Evolutionary conservation across 2,329 filamentous ascomycete species (phyloP).

Genomic region (Cryphonectria radicalis): DNA sequence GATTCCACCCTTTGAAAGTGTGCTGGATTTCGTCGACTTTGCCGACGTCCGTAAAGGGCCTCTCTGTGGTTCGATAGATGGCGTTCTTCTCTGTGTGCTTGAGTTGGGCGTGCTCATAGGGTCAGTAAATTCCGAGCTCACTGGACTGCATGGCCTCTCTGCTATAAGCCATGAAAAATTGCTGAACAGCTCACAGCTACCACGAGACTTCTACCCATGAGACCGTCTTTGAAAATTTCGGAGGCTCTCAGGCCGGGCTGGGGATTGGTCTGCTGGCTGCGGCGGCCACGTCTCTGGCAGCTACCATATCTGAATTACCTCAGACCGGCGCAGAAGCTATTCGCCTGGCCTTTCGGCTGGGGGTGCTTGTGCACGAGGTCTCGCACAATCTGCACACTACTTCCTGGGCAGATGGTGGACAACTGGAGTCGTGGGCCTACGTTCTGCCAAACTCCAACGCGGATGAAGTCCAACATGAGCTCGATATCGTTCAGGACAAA

Average conservation of each 20-base stretch:
- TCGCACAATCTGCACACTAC: slow-evolving; percentile 48
- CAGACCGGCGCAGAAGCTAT: slow-evolving; percentile 47
- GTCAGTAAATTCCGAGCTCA: slow-evolving; percentile 34
- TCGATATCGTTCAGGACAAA: slow-evolving; percentile 40
- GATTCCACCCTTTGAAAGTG: slow-evolving; percentile 44
- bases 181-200: slow-evolving; percentile 33
- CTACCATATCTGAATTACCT: slow-evolving; percentile 44
- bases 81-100: slow-evolving; percentile 45
- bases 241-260: slow-evolving; percentile 44
- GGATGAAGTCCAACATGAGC: slow-evolving; percentile 42
- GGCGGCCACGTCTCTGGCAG: slow-evolving; percentile 47
- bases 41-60: slow-evolving; percentile 44
- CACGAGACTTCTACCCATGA: slow-evolving; percentile 35
- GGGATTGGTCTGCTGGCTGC: slow-evolving; percentile 49
- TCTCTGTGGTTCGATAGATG: slow-evolving; percentile 50
- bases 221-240: slow-evolving; percentile 33
- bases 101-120: slow-evolving; percentile 49
- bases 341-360: slow-evolving; percentile 50
- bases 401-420: slow-evolving; percentile 15
- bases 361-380: slow-evolving; percentile 47
- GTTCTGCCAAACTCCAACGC: slow-evolving; percentile 42
- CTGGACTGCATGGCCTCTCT: background rate
- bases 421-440: slow-evolving; percentile 46
- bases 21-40: slow-evolving; percentile 42
- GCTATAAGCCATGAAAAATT: background rate